Evolutionary conservation across 257 asterid genomes (phyloP), one percentile per base, ranked within the genome.

Genomic region (Nicotiana otophora): DNA sequence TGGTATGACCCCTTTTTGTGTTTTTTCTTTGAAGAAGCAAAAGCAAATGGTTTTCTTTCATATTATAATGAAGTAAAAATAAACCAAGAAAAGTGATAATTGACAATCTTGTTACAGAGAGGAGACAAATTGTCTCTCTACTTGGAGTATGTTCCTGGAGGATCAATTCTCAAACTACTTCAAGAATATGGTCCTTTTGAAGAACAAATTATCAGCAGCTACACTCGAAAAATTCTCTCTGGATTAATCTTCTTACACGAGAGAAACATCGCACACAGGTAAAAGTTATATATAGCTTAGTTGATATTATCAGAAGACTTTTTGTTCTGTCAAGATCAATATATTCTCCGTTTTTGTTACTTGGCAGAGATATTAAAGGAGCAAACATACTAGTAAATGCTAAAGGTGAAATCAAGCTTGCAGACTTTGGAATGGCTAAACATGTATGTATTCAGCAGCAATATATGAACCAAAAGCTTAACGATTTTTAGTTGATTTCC

Each of bases 341-440:
- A 31, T 31, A 31, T 31, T 31, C 34, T 31, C 34, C 34, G 34
- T 31, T 31, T 3, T 3, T 48, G 14, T 26, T 48, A 20, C 51
- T 8, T 74, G 42, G 53, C 87, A 93, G 96, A 86, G 95, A 91
- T 86, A 88, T 93, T 31, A 93, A 92, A 88, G 95, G 91, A 83
- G 95, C 92, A 74, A 91, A 93, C 82, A 92, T 92, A 85, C 93
- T 93, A 62, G 92, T 92, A 53, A 91, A 91, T 83, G 94, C 93
- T 64, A 87, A 86, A 81, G 97, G 97, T 42, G 88, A 90, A 70
- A 90, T 92, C 80, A 91, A 91, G 84, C 84, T 92, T 89, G 96
- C 94, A 53, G 93, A 93, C 85, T 91, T 91, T 78, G 97, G 97
- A 87, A 90, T 93, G 91, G 94, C 95, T 68, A 92, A 92, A 83